Conservation (phyloP, 164 flowering plant genomes). For the Stephania japonica region DNA sequence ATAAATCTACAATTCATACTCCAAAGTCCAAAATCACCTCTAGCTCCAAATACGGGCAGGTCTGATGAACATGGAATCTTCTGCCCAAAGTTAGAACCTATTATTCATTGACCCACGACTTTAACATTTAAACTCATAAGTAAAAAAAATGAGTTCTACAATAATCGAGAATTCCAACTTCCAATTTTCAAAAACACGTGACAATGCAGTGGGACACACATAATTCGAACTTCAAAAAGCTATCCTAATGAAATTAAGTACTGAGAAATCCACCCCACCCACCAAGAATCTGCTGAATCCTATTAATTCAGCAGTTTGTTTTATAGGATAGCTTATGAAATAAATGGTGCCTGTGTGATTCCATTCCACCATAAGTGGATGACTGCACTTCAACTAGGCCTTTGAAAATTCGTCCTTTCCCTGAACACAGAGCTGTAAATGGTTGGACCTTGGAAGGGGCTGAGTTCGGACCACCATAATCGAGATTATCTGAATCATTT, state of each 20-base stretch:
- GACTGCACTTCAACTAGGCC: constrained; percentile 9
- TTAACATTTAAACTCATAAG: neutral
- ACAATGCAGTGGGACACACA: neutral
- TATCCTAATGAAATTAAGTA: neutral
- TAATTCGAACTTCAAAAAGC: neutral
- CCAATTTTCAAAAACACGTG: neutral
- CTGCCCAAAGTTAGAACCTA: neutral
- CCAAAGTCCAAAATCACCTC: too few species aligned
- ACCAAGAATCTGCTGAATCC: neutral
- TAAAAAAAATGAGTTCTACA: neutral
- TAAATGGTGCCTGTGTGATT: constrained; percentile 5
- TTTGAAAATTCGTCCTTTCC: constrained; percentile 16
- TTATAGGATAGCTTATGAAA: constrained; percentile 5
- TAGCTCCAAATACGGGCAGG: too few species aligned
- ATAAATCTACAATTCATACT: too few species aligned
- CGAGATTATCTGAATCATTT: neutral
- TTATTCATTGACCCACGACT: neutral
- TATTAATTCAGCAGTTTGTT: constrained; percentile 19
- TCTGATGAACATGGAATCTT: neutral
- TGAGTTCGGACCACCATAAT: neutral
- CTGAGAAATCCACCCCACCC: neutral
- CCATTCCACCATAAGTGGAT: constrained; percentile 20
- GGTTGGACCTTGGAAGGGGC: neutral
- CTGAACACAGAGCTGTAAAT: constrained; percentile 5
- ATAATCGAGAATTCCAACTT: neutral